These are phyloP conservation scores for Cordia subcordata DNA, from an alignment of 257 asterid genomes.

Conservation along the genomic window DNA sequence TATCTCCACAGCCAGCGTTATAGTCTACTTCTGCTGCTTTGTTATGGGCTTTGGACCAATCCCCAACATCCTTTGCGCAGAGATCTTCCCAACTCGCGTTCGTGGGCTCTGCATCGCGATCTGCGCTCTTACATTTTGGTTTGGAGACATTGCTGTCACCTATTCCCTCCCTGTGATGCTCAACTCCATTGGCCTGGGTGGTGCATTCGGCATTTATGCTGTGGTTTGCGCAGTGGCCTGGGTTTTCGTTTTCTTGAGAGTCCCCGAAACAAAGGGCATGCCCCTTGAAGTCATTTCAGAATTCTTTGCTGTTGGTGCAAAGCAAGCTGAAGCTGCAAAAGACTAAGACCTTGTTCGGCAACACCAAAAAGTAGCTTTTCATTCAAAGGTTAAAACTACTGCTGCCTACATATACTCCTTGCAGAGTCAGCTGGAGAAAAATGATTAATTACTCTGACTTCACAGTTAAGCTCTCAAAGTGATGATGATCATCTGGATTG, in stretches of 20 bases:
- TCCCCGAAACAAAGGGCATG: slow-evolving; percentile 96
- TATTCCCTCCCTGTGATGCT: slow-evolving; percentile 75
- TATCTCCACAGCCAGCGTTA: slow-evolving; percentile 71
- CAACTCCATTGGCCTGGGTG: slow-evolving; percentile 61
- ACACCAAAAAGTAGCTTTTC: too few relatives aligned
- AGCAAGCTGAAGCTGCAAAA: slow-evolving; percentile 32
- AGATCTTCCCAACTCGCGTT: slow-evolving; percentile 89
- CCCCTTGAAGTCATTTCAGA: slow-evolving; percentile 93
- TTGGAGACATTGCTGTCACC: slow-evolving; percentile 75
- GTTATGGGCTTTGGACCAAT: slow-evolving; percentile 94
- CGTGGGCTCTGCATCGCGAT: slow-evolving; percentile 96
- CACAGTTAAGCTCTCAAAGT: too few relatives aligned
- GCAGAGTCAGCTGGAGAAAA: neutral
- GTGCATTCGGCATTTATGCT: slow-evolving; percentile 76
- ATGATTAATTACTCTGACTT: too few relatives aligned
- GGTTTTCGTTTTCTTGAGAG: slow-evolving; percentile 71
- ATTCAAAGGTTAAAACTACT: neutral
- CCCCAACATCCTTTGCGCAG: slow-evolving; percentile 95
- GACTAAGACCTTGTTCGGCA: too few relatives aligned
- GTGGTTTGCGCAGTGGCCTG: slow-evolving; percentile 58
- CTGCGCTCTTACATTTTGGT: slow-evolving; percentile 89
- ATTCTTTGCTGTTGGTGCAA: slow-evolving; percentile 82
- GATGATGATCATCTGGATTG: neutral
- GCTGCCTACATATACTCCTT: neutral
- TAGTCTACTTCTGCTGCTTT: slow-evolving; percentile 82